These are phyloP conservation scores for Podospora australis DNA, from an alignment of 495 filamentous ascomycete species.

Conservation along the genomic window DNA sequence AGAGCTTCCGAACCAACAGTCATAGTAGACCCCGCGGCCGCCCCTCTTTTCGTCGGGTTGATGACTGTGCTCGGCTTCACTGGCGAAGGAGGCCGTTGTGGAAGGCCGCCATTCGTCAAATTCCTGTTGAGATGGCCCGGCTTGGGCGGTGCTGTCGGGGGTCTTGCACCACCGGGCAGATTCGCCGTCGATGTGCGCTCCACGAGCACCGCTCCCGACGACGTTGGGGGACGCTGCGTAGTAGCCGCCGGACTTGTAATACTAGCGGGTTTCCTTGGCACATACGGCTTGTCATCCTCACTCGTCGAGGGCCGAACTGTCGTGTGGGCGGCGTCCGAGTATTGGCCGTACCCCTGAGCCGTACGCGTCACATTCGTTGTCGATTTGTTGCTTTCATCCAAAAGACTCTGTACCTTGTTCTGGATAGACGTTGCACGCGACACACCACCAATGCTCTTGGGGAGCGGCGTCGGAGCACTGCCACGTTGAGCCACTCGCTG, in stretches of 20 bases:
- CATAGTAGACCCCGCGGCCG: not conserved
- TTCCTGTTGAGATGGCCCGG: conserved; percentile 46
- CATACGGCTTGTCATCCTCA: conserved; percentile 17
- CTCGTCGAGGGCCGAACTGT: conserved; percentile 13
- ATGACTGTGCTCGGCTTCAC: conserved; percentile 24
- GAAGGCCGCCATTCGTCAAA: conserved; percentile 26
- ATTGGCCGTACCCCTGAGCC: conserved; percentile 83
- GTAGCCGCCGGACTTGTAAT: not conserved
- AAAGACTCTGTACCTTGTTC: conserved; percentile 75
- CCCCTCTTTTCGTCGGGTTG: conserved; percentile 2
- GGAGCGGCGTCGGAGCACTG: conserved; percentile 28
- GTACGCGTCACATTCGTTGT: conserved; percentile 56
- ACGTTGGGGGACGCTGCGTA: not conserved
- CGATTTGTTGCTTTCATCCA: conserved; percentile 69
- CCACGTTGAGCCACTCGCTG: conserved; percentile 63
- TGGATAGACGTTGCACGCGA: conserved; percentile 75
- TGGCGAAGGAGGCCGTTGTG: conserved; percentile 26
- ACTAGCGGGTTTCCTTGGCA: conserved; percentile 29
- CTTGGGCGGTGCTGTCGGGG: conserved; percentile 44
- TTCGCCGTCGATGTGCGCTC: no score
- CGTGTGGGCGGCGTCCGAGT: conserved; percentile 53
- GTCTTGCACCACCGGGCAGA: no score
- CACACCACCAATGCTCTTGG: conserved; percentile 50
- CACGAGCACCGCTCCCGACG: no score
- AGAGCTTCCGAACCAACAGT: conserved; percentile 22